A percentile compares a stretch with the other conserved stretches of the same genome.
Evolutionary conservation across 2,329 filamentous ascomycete species (phyloP).

Genomic region (Orbilia quercus): DNA sequence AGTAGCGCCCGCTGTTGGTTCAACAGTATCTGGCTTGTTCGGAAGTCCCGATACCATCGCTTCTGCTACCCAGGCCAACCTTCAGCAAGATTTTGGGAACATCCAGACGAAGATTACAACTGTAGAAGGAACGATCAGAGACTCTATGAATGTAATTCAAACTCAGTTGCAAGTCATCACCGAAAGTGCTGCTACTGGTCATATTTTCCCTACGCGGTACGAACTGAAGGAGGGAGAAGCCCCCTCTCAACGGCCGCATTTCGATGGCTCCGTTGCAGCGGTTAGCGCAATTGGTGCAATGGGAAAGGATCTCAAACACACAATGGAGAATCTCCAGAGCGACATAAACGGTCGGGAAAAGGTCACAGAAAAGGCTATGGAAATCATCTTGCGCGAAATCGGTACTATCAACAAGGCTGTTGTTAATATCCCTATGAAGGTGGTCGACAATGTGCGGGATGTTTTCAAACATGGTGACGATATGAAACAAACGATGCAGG

Average conservation of each 20-base stretch:
- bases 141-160: slow-evolving; percentile 53
- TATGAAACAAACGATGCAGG: slow-evolving; percentile 48
- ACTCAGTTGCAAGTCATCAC: slow-evolving; percentile 50
- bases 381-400: slow-evolving; percentile 65
- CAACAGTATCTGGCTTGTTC: slow-evolving; percentile 27
- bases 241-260: slow-evolving; percentile 12
- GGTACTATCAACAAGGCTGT: slow-evolving; percentile 51
- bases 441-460: slow-evolving; percentile 39
- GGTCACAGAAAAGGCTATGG: slow-evolving; percentile 76
- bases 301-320: slow-evolving; percentile 77
- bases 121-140: slow-evolving; percentile 39
- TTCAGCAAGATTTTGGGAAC: slow-evolving; percentile 45
- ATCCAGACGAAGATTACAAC: slow-evolving; percentile 35
- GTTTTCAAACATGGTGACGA: slow-evolving; percentile 36
- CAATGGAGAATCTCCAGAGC: slow-evolving; percentile 86
- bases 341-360: slow-evolving; percentile 78
- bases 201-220: slow-evolving; percentile 23
- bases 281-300: slow-evolving; percentile 77
- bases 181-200: slow-evolving; percentile 25
- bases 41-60: slow-evolving; percentile 25
- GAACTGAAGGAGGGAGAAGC: slow-evolving; percentile 36
- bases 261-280: slow-evolving; percentile 50
- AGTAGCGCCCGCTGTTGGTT: slow-evolving; percentile 33
- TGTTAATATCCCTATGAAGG: slow-evolving; percentile 29
- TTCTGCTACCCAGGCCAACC: slow-evolving; percentile 27